Conservation (phyloP, 2,329 filamentous ascomycete genomes). For the Fusarium xyrophilum region DNA sequence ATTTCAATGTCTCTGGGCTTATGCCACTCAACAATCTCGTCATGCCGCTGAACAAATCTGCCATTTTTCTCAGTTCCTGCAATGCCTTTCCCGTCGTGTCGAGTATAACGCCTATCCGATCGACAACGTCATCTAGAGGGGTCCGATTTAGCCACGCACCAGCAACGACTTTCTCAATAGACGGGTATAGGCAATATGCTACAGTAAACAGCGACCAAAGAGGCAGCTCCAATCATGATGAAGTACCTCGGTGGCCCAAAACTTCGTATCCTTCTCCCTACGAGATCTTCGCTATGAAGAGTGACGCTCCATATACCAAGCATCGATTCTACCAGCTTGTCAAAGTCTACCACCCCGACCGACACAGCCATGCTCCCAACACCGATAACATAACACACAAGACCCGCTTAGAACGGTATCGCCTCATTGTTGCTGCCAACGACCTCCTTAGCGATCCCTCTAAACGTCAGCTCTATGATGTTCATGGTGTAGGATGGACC, state of each 20-base stretch:
- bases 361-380: slow-evolving; percentile 48
- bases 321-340: slow-evolving; percentile 86
- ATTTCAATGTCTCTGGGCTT: slow-evolving; percentile 16
- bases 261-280: slow-evolving; percentile 76
- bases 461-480: slow-evolving; percentile 83
- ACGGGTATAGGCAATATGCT: slow-evolving; percentile 33
- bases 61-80: slow-evolving; percentile 30
- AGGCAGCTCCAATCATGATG: slow-evolving; percentile 7
- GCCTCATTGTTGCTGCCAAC: slow-evolving; percentile 86
- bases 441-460: slow-evolving; percentile 82
- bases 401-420: slow-evolving; percentile 84
- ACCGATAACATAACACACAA: slow-evolving; percentile 53
- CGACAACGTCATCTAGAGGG: slow-evolving; percentile 38
- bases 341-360: slow-evolving; percentile 95
- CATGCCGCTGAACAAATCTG: slow-evolving; percentile 37
- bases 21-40: slow-evolving; percentile 7
- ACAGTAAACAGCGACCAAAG: slow-evolving; percentile 24
- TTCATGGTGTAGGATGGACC: slow-evolving; percentile 81
- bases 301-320: slow-evolving; percentile 78
- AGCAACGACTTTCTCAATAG: neutral
- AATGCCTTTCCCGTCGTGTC: slow-evolving; percentile 31
- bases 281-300: slow-evolving; percentile 74
- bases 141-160: slow-evolving; percentile 12
- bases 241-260: slow-evolving; percentile 54
- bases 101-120: slow-evolving; percentile 12